phyloP scores from a whole-genome alignment of 768 basidiomycete genomes.

The Russula griseocarnosa region DNA sequence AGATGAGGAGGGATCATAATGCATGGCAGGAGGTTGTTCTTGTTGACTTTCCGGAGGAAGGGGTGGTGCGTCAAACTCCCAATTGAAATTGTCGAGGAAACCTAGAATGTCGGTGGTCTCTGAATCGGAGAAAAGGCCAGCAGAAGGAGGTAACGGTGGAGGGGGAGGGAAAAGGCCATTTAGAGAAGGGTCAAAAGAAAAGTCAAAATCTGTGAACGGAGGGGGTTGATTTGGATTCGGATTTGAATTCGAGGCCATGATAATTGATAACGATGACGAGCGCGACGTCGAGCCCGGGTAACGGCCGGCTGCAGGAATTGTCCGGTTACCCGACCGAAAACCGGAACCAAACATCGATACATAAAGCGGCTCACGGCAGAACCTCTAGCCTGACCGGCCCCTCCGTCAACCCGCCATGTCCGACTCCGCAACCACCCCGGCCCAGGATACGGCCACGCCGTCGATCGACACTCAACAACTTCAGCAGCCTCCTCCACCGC shows the following conservation, averaged over 20 bases:
- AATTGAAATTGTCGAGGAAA: slow-evolving; percentile 77
- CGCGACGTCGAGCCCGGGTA: neutral
- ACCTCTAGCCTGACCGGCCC: slow-evolving; percentile 31
- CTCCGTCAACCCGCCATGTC: slow-evolving; percentile 64
- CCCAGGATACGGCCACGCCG: slow-evolving; percentile 56
- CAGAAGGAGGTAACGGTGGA: slow-evolving; percentile 61
- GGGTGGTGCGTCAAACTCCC: slow-evolving; percentile 47
- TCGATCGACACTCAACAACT: slow-evolving; percentile 58
- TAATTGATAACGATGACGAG: neutral
- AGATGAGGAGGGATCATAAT: slow-evolving; percentile 22
- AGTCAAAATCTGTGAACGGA: slow-evolving; percentile 67
- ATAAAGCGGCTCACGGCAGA: slow-evolving; percentile 27
- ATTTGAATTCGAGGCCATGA: slow-evolving; percentile 16
- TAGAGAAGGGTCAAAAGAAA: slow-evolving; percentile 61
- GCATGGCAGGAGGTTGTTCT: slow-evolving; percentile 13
- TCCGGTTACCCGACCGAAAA: slow-evolving; percentile 25
- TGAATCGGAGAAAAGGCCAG: slow-evolving; percentile 72
- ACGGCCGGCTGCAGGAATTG: slow-evolving; percentile 19
- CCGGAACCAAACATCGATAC: slow-evolving; percentile 27
- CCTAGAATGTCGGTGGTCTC: slow-evolving; percentile 77
- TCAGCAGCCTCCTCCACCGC: slow-evolving; percentile 32
- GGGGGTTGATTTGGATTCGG: slow-evolving; percentile 42
- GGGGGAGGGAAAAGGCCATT: slow-evolving; percentile 55
- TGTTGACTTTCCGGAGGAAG: slow-evolving; percentile 15
- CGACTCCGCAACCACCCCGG: slow-evolving; percentile 67